Base-by-base conservation (phyloP, 2,329 filamentous ascomycete genomes). In the Spiromastix sp. region DNA sequence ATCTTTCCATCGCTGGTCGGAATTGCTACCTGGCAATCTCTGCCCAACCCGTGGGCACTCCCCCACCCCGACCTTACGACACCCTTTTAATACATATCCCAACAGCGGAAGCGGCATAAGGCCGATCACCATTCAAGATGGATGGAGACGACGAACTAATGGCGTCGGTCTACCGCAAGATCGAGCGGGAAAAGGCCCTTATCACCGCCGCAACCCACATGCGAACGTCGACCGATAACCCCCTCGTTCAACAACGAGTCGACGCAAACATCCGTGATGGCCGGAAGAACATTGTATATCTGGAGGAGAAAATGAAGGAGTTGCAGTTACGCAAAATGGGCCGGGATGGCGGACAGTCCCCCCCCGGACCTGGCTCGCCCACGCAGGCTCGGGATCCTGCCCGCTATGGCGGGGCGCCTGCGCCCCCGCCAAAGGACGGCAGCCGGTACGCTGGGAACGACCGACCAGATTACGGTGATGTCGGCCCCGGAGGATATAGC, bases 211-310 rank as follows among this genome's bases (percentile, higher is more conserved):
- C 89, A 49, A 91, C 85, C 64, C 77, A 83, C 51, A 94, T 98
- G 87, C 82, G 86, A 64, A 81, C 87, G 64, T 87, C 91, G 61
- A 95, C 89, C 50, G 85, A 85, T 67, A 98, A 98, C 63, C 82
- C 87, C 49, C 74, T 79, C 42, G 89, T 96, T 46, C 81, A 86
- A 55, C 87, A 87, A 50, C 78, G 85, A 54, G 78, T 94, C 59
- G 89, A 96, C 56, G 82, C 80, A 44, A 86, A 95, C 64, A 93
- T 98, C 64, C 83, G 87, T 56, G 89, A 96, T 63, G 85, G 85
- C 47, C 79, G 84, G 48, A 76, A 86, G 51, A 96, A 96, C 60
- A 84, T 98, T 52, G 79, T 87, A 59, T 98, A 96, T 65, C 81
- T 98, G 47, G 86, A 96, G 67, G 83, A 91, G 60, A 85, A 84